These are phyloP conservation scores for Cryptococcus sp. DNA, from an alignment of 1,284 basidiomycete genomes.

Conservation along the genomic window DNA sequence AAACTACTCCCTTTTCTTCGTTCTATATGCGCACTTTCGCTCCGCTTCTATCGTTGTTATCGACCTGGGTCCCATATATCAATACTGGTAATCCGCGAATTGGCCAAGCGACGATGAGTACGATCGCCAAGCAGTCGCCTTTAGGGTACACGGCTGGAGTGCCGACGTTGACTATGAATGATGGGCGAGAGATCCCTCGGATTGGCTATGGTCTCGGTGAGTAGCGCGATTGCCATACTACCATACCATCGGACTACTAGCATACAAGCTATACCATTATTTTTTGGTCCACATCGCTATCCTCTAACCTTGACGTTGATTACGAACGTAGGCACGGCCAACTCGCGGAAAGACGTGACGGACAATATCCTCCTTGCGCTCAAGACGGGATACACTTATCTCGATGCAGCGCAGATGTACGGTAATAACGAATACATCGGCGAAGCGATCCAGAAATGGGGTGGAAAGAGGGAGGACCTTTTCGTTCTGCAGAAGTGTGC, in stretches of 20 bases:
- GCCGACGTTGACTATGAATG: conserved; percentile 36
- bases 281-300: not conserved
- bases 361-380: conserved; percentile 36
- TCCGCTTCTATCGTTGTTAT: too few species aligned
- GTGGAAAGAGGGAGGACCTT: conserved; percentile 57
- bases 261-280: not conserved
- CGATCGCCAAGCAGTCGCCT: too few species aligned
- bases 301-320: not conserved
- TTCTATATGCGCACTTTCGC: too few species aligned
- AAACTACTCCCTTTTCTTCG: too few species aligned
- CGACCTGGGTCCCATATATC: too few species aligned
- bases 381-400: conserved; percentile 36
- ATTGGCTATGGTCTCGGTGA: conserved; percentile 43
- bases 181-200: conserved; percentile 35
- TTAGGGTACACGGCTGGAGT: not conserved
- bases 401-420: conserved; percentile 48
- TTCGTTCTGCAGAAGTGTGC: conserved; percentile 59
- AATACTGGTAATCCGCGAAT: too few species aligned
- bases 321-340: conserved; percentile 36
- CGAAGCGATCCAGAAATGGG: conserved; percentile 57
- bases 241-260: not conserved
- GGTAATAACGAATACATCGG: conserved; percentile 59
- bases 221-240: conserved; percentile 1
- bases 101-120: too few species aligned
- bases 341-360: conserved; percentile 32